These are phyloP conservation scores for Phoma sp. DNA, from an alignment of 2,329 filamentous ascomycete genomes.

Conservation along the genomic window DNA sequence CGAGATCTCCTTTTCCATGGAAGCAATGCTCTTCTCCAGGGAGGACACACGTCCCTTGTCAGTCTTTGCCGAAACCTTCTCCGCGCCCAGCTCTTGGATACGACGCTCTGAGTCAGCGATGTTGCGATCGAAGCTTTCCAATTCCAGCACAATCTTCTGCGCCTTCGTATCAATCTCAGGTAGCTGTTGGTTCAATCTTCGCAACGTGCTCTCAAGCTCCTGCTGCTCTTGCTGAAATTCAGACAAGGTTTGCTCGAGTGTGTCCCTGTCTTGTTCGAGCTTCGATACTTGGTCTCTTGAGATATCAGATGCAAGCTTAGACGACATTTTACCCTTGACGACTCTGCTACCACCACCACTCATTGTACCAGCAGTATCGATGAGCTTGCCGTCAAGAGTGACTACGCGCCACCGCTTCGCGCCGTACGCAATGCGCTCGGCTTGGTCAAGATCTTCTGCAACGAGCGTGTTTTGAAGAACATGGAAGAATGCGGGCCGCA, in stretches of 20 bases:
- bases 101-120: conserved; percentile 83
- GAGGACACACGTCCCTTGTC: conserved; percentile 76
- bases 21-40: conserved; percentile 78
- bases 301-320: conserved; percentile 86
- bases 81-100: conserved; percentile 80
- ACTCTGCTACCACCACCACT: conserved; percentile 92
- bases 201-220: conserved; percentile 75
- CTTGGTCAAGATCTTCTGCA: conserved; percentile 89
- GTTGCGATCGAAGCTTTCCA: conserved; percentile 86
- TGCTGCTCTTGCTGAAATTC: conserved; percentile 85
- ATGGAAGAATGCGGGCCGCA: conserved; percentile 91
- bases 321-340: conserved; percentile 94
- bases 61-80: conserved; percentile 79
- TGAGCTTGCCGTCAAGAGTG: conserved; percentile 91
- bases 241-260: conserved; percentile 80
- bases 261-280: conserved; percentile 85
- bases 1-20: conserved; percentile 77
- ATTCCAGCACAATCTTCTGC: conserved; percentile 87
- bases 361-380: conserved; percentile 99
- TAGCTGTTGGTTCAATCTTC: conserved; percentile 76
- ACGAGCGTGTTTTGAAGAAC: conserved; percentile 95
- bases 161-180: conserved; percentile 87
- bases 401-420: conserved; percentile 94
- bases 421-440: conserved; percentile 95
- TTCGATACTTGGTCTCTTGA: conserved; percentile 87